phyloP scores from a whole-genome alignment of 495 filamentous ascomycete species.

The Daldinia decipiens region DNA sequence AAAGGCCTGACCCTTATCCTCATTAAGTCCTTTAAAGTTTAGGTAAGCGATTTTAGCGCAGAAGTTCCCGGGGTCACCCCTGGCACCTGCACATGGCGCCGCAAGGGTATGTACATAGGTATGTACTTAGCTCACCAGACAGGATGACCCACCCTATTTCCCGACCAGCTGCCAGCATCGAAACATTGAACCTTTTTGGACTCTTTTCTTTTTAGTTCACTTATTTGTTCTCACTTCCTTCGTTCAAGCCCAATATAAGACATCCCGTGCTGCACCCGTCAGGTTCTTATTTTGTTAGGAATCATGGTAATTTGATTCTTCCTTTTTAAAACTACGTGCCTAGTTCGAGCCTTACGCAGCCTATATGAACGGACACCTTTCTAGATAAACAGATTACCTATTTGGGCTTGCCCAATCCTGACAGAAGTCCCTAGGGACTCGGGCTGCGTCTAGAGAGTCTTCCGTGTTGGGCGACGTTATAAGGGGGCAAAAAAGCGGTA shows the following conservation, averaged over 20 bases:
- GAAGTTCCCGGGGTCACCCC: slow-evolving; percentile 25
- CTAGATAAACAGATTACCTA: not conserved
- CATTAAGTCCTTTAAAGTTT: slow-evolving; percentile 9
- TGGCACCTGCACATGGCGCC: slow-evolving; percentile 37
- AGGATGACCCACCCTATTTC: slow-evolving; percentile 33
- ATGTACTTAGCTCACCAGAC: slow-evolving; percentile 16
- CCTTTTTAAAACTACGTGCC: not conserved
- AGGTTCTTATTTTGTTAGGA: not conserved
- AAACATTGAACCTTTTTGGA: slow-evolving; percentile 5
- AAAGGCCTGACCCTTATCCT: not conserved
- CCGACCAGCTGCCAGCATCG: slow-evolving; percentile 27
- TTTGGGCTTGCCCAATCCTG: not conserved
- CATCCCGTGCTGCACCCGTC: not conserved
- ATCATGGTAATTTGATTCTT: not conserved
- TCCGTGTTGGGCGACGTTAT: not conserved
- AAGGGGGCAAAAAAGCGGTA: slow-evolving; percentile 1
- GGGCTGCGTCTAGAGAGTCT: not conserved
- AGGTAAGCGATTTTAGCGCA: slow-evolving; percentile 25
- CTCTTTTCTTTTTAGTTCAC: slow-evolving; percentile 2
- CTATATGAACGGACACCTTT: not conserved
- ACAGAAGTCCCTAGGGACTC: not conserved
- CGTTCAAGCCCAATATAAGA: slow-evolving; percentile 24
- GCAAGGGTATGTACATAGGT: too few species aligned
- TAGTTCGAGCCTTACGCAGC: not conserved
- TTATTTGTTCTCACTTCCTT: slow-evolving; percentile 37